Percentiles rank a stretch among this genome's conserved stretches.
Conservation (phyloP, 176 grass and related monocot genomes). For the Phragmites australis region DNA sequence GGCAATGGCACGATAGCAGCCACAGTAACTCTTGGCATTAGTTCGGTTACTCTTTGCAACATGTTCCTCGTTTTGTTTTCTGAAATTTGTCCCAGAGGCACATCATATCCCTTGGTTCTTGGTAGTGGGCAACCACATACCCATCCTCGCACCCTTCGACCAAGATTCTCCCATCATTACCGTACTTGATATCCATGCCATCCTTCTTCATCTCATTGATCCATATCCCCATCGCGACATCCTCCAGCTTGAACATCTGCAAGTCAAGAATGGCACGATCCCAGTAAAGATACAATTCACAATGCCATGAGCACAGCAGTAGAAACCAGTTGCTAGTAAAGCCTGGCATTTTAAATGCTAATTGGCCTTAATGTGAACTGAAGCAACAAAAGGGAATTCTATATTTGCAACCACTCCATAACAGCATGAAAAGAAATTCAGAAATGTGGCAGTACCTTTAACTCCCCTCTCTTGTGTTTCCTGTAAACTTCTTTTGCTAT, state of each 20-base stretch:
- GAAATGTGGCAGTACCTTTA: slow-evolving; percentile 64
- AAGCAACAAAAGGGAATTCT: background rate
- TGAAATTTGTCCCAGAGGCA: slow-evolving; percentile 93
- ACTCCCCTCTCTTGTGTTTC: slow-evolving; percentile 67
- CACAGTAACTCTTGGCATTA: background rate
- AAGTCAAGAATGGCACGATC: slow-evolving; percentile 20
- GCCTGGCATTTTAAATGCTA: background rate
- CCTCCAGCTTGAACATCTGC: slow-evolving; percentile 99
- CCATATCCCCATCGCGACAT: slow-evolving; percentile 99
- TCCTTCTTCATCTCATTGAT: slow-evolving; percentile 80
- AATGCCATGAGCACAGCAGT: background rate
- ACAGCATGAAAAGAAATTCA: background rate
- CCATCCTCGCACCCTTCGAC: slow-evolving; percentile 75
- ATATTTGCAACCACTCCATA: background rate
- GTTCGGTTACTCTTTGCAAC: slow-evolving; percentile 59
- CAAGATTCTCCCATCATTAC: slow-evolving; percentile 77
- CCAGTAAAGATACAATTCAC: background rate
- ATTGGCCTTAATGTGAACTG: background rate
- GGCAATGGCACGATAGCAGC: background rate
- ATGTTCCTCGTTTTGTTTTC: slow-evolving; percentile 66
- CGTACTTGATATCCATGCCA: slow-evolving; percentile 73
- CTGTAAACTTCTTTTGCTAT: slow-evolving; percentile 83
- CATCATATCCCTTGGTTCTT: slow-evolving; percentile 89
- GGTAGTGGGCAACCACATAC: slow-evolving; percentile 95
- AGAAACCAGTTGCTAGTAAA: slow-evolving; percentile 6